Evolutionary conservation across 1,284 basidiomycete species (phyloP).

Genomic region (Ganoderma lingzhi): DNA sequence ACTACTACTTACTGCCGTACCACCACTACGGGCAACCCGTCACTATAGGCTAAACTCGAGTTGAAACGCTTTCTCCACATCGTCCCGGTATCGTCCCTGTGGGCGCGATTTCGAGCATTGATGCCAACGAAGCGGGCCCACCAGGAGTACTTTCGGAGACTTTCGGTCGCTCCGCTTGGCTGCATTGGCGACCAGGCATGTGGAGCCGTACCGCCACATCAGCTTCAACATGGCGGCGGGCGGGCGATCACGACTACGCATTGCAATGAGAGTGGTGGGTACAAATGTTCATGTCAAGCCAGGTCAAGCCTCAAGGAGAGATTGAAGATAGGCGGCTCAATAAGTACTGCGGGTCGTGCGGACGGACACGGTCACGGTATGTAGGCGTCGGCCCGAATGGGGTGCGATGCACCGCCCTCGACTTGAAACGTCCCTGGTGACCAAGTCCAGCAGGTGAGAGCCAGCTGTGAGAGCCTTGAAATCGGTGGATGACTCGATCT

Average conservation of each 20-base stretch:
- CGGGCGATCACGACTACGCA: not conserved
- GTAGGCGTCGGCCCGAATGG: not conserved
- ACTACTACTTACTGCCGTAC: too few species aligned
- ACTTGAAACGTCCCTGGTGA: not conserved
- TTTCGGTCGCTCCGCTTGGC: not conserved
- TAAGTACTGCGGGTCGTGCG: not conserved
- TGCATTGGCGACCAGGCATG: too few species aligned
- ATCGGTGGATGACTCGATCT: not conserved
- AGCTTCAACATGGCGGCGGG: not conserved
- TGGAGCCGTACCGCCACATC: not conserved
- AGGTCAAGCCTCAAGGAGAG: too few species aligned
- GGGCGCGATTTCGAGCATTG: too few species aligned
- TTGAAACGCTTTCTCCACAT: too few species aligned
- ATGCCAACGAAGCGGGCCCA: not conserved
- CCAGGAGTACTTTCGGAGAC: too few species aligned
- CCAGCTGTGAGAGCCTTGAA: not conserved
- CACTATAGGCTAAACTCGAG: too few species aligned
- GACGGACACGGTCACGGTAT: not conserved
- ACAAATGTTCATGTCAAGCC: too few species aligned
- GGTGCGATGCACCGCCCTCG: not conserved
- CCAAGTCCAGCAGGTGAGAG: too few species aligned
- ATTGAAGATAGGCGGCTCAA: too few species aligned
- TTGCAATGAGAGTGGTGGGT: not conserved
- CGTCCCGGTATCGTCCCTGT: too few species aligned
- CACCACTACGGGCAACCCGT: too few species aligned